Percentiles rank a stretch among this genome's conserved stretches.
phyloP scores from a whole-genome alignment of 345 rosid species.

The Carallia brachiata region DNA sequence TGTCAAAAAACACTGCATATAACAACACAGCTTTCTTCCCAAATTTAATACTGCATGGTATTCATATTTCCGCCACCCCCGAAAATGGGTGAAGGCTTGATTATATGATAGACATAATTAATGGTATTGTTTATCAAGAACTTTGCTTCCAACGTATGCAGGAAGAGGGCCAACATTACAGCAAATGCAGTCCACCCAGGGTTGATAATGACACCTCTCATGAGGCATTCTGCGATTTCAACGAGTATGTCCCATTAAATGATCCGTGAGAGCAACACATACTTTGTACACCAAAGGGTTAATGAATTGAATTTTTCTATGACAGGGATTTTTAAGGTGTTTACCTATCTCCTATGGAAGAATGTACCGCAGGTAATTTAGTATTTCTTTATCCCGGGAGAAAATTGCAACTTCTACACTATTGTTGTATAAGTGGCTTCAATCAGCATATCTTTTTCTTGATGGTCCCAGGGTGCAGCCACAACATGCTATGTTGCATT shows the following conservation, averaged over 20 bases:
- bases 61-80: too few species aligned
- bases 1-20: too few species aligned
- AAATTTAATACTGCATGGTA: too few species aligned
- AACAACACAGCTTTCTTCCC: too few species aligned
- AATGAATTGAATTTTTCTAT: background rate
- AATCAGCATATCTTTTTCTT: too few species aligned
- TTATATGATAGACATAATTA: too few species aligned
- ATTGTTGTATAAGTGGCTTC: background rate
- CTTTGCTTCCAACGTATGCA: conserved; percentile 18
- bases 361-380: conserved; percentile 72
- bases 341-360: conserved; percentile 74
- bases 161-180: conserved; percentile 80
- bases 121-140: background rate
- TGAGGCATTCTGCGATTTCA: conserved; percentile 50
- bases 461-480: conserved; percentile 72
- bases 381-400: background rate
- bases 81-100: too few species aligned
- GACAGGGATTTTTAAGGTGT: conserved; percentile 57
- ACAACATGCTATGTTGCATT: conserved; percentile 87
- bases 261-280: background rate
- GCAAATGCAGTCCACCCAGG: conserved; percentile 95
- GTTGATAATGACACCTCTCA: conserved; percentile 81
- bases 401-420: background rate
- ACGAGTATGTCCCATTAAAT: conserved; percentile 54
- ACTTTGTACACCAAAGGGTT: too few species aligned